These are phyloP conservation scores for Colletotrichum sp. DNA, from an alignment of 2,329 filamentous ascomycete species.

Conservation along the genomic window DNA sequence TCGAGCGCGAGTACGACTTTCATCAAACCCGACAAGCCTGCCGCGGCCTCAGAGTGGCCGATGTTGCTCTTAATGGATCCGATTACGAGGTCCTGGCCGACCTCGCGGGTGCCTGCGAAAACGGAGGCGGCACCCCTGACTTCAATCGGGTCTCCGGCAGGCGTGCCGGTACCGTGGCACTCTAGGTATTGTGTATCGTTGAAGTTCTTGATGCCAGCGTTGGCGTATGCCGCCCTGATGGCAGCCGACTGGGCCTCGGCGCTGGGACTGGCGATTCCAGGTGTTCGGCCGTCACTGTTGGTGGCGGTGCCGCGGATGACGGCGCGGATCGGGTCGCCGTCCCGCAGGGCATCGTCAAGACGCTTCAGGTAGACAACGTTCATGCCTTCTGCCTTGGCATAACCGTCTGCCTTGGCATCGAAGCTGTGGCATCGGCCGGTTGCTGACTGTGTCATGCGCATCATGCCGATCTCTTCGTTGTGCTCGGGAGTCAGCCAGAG, in stretches of 20 bases:
- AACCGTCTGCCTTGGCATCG: slow-evolving; percentile 44
- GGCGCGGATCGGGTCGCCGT: slow-evolving; percentile 40
- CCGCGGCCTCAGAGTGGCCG: slow-evolving; percentile 33
- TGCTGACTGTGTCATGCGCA: background rate
- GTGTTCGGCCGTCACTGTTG: slow-evolving; percentile 34
- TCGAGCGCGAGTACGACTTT: slow-evolving; percentile 33
- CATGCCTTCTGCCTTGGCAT: slow-evolving; percentile 50
- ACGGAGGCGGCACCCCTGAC: slow-evolving; percentile 29
- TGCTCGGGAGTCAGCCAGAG: slow-evolving; percentile 24
- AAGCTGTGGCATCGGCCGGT: slow-evolving; percentile 2
- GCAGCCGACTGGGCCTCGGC: slow-evolving; percentile 31
- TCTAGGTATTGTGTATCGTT: slow-evolving; percentile 37
- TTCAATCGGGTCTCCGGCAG: slow-evolving; percentile 41
- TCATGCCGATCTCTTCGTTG: background rate
- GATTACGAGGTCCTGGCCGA: slow-evolving; percentile 26
- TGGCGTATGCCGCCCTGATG: slow-evolving; percentile 32
- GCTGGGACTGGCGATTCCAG: slow-evolving; percentile 38
- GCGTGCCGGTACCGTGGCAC: slow-evolving; percentile 44
- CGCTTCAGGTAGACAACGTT: slow-evolving; percentile 47
- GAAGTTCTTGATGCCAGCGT: slow-evolving; percentile 28
- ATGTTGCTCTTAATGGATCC: slow-evolving; percentile 38
- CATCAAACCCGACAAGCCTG: slow-evolving; percentile 32
- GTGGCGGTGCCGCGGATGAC: slow-evolving; percentile 21
- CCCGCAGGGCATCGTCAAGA: slow-evolving; percentile 44
- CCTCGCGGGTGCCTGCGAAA: slow-evolving; percentile 22